A percentile compares a stretch with the other conserved stretches of the same genome.
These are phyloP conservation scores for Peronospora belbahrii DNA, from an alignment of 352 stramenopile species.

Conservation along the genomic window DNA sequence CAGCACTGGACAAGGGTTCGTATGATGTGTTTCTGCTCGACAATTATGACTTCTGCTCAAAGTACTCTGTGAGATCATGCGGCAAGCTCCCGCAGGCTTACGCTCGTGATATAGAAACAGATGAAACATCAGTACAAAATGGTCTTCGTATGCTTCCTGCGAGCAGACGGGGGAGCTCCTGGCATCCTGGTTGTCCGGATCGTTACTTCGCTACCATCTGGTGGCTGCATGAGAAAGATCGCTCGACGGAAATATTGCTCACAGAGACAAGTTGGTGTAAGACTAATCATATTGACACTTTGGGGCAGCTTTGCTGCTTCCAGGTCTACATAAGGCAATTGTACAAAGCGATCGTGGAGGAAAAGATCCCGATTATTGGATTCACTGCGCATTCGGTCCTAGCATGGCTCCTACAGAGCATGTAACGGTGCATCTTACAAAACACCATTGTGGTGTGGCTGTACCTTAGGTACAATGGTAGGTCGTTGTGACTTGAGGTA, in stretches of 20 bases:
- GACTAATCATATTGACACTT: conserved; percentile 41
- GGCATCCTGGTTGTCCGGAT: too few species aligned
- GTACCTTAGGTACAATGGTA: too few species aligned
- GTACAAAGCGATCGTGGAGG: conserved; percentile 42
- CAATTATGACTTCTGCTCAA: conserved; percentile 86
- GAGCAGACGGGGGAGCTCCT: too few species aligned
- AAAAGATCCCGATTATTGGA: conserved; percentile 71
- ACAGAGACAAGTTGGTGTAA: conserved; percentile 66
- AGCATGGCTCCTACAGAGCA: conserved; percentile 96
- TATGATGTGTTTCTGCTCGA: conserved; percentile 94
- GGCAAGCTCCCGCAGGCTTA: conserved; percentile 28
- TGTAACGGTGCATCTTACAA: conserved; percentile 88
- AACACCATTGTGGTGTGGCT: conserved; percentile 42
- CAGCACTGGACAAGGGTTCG: conserved; percentile 69
- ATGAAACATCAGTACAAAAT: conserved; percentile 42
- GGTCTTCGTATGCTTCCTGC: conserved; percentile 31
- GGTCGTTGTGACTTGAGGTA: too few species aligned
- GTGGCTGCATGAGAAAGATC: conserved; percentile 54
- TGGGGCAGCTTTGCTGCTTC: conserved; percentile 54
- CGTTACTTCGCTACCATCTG: conserved; percentile 57
- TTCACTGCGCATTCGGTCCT: too few species aligned
- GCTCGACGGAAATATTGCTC: conserved; percentile 38
- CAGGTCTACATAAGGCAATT: conserved; percentile 49
- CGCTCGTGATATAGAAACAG: conserved; percentile 41
- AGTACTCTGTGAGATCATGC: conserved; percentile 28